Evolutionary conservation across 148 eudicot genomes (phyloP).

Genomic region (Chenopodium album): DNA sequence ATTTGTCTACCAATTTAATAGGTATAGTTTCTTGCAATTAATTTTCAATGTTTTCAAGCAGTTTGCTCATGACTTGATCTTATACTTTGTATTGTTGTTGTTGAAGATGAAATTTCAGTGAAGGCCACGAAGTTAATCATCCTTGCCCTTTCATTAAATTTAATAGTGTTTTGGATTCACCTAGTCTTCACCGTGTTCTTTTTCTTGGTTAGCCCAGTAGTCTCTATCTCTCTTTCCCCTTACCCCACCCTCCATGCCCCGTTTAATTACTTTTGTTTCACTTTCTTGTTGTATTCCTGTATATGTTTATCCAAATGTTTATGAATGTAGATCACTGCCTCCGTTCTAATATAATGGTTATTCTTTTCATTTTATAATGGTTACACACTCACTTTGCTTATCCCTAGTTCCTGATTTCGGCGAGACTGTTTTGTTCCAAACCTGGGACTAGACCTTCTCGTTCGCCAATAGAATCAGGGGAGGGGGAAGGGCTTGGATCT

Average conservation of each 20-base stretch:
- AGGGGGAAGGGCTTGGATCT: too few species aligned
- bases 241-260: not conserved
- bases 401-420: too few species aligned
- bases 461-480: too few species aligned
- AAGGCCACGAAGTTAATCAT: not conserved
- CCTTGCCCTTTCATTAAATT: not conserved
- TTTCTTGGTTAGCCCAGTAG: not conserved
- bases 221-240: not conserved
- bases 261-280: too few species aligned
- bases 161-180: not conserved
- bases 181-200: not conserved
- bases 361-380: too few species aligned
- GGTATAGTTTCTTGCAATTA: not conserved
- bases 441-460: too few species aligned
- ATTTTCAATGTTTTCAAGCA: not conserved
- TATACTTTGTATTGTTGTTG: not conserved
- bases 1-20: not conserved
- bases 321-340: not conserved
- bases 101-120: not conserved
- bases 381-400: too few species aligned
- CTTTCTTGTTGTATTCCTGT: not conserved
- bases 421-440: too few species aligned
- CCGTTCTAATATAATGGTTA: too few species aligned
- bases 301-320: not conserved
- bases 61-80: not conserved